A percentile compares a stretch with the other conserved stretches of the same genome.
Conservation (phyloP, 1,284 basidiomycete species). For the Trametes versicolor region DNA sequence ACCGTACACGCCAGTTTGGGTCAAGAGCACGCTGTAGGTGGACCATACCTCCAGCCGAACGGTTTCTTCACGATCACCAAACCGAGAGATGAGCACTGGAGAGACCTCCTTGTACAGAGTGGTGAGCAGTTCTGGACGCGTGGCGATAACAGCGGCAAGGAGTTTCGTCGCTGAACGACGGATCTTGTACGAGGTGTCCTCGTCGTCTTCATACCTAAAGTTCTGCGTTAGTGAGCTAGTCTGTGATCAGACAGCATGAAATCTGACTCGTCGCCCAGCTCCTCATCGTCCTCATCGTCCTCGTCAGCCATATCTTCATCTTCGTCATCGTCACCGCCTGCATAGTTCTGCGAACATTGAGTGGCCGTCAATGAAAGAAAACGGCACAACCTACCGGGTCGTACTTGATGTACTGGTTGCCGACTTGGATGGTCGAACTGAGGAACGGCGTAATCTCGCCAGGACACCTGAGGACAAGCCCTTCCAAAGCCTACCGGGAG, state of each 20-base stretch:
- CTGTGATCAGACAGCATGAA: neutral
- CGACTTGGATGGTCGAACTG: conserved; percentile 72
- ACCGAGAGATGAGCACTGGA: conserved; percentile 88
- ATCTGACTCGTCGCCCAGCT: conserved; percentile 79
- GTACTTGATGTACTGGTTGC: conserved; percentile 86
- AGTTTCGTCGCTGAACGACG: conserved; percentile 94
- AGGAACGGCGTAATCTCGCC: conserved; percentile 83
- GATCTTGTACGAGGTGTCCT: conserved; percentile 99
- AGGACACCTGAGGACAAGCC: conserved; percentile 85
- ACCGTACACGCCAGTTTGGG: conserved; percentile 84
- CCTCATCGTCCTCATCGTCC: conserved; percentile 83
- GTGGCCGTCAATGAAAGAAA: too few relatives aligned
- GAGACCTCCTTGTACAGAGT: conserved; percentile 87
- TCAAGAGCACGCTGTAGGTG: conserved; percentile 84
- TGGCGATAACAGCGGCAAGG: conserved; percentile 85
- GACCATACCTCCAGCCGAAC: conserved; percentile 95
- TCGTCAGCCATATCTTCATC: conserved; percentile 86
- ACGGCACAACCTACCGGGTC: conserved; percentile 89
- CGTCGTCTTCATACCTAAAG: conserved; percentile 92
- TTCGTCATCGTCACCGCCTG: conserved; percentile 79
- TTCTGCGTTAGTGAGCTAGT: neutral
- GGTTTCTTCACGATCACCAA: conserved; percentile 95
- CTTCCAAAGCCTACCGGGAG: conserved; percentile 77
- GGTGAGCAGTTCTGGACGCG: conserved; percentile 86
- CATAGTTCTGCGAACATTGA: conserved; percentile 76